These are phyloP conservation scores for Penicillium sp. DNA, from an alignment of 2,329 filamentous ascomycete genomes.

Conservation along the genomic window DNA sequence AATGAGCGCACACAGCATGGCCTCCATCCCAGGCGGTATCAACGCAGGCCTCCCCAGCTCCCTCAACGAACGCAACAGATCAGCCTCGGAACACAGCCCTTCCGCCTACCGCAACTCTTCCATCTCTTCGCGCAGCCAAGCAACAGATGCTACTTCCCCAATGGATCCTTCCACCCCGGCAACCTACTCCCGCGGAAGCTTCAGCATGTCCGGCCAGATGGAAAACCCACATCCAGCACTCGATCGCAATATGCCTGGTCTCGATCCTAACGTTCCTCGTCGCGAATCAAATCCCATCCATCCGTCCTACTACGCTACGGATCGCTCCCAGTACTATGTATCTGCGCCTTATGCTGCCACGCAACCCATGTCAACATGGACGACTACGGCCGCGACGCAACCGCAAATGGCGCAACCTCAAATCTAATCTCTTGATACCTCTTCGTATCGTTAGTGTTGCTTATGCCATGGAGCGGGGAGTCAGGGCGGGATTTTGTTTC, in stretches of 20 bases:
- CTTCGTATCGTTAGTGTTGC: slow-evolving; percentile 5
- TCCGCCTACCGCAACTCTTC: slow-evolving; percentile 43
- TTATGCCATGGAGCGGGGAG: slow-evolving; percentile 9
- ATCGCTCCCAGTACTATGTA: slow-evolving; percentile 39
- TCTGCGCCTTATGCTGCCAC: slow-evolving; percentile 34
- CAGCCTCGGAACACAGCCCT: slow-evolving; percentile 38
- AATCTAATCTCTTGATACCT: slow-evolving; percentile 30
- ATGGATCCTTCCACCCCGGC: slow-evolving; percentile 40
- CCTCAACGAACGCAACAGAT: slow-evolving; percentile 39
- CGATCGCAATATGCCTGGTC: slow-evolving; percentile 35
- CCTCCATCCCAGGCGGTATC: slow-evolving; percentile 34
- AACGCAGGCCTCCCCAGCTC: slow-evolving; percentile 35
- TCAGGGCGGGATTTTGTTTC: neutral
- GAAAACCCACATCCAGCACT: slow-evolving; percentile 33
- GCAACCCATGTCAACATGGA: slow-evolving; percentile 38
- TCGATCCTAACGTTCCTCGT: slow-evolving; percentile 36
- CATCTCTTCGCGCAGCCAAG: slow-evolving; percentile 40
- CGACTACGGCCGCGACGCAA: slow-evolving; percentile 39
- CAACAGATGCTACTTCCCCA: slow-evolving; percentile 40
- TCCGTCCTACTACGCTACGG: slow-evolving; percentile 36
- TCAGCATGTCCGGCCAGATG: slow-evolving; percentile 37
- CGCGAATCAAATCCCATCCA: slow-evolving; percentile 39
- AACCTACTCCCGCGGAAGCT: slow-evolving; percentile 41
- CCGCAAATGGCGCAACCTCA: slow-evolving; percentile 41
- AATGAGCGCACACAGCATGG: slow-evolving; percentile 33